A percentile compares a stretch with the other conserved stretches of the same genome.
phyloP scores from a whole-genome alignment of 306 rosid species.

The Lablab purpureus region DNA sequence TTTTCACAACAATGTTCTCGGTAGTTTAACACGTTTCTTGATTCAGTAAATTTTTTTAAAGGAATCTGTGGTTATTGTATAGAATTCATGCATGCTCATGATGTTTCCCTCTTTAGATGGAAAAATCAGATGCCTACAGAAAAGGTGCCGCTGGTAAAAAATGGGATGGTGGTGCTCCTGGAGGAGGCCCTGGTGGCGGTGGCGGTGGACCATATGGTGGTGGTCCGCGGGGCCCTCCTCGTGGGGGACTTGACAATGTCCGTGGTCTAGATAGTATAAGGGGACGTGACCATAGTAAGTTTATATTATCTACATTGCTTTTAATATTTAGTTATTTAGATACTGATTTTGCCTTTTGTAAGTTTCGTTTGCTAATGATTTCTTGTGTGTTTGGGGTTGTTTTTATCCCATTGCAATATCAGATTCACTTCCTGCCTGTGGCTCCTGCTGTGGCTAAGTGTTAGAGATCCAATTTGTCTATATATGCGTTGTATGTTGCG shows the following conservation, averaged over 20 bases:
- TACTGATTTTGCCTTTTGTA: background rate
- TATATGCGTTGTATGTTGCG: background rate
- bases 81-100: conserved; percentile 21
- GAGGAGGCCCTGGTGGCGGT: conserved; percentile 68
- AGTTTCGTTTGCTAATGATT: conserved; percentile 19
- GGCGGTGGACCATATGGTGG: conserved; percentile 87
- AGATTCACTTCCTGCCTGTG: conserved; percentile 94
- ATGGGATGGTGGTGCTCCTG: conserved; percentile 89
- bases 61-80: background rate
- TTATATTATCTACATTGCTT: conserved; percentile 2
- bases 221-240: conserved; percentile 85
- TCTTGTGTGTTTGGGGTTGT: background rate
- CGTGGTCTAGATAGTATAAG: conserved; percentile 77
- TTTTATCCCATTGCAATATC: conserved; percentile 47
- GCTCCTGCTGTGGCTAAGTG: conserved; percentile 93
- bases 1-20: conserved; percentile 93
- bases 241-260: conserved; percentile 92
- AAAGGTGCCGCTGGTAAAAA: conserved; percentile 85
- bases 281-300: conserved; percentile 87
- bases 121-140: conserved; percentile 88
- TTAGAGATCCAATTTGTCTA: background rate
- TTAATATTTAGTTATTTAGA: background rate
- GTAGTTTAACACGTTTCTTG: conserved; percentile 49
- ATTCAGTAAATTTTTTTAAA: too few relatives aligned
- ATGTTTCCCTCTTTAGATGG: conserved; percentile 62